Evolutionary conservation across 148 eudicot species (phyloP), one percentile per base, ranked within the genome.

Genomic region (Salicornia ramosissima): DNA sequence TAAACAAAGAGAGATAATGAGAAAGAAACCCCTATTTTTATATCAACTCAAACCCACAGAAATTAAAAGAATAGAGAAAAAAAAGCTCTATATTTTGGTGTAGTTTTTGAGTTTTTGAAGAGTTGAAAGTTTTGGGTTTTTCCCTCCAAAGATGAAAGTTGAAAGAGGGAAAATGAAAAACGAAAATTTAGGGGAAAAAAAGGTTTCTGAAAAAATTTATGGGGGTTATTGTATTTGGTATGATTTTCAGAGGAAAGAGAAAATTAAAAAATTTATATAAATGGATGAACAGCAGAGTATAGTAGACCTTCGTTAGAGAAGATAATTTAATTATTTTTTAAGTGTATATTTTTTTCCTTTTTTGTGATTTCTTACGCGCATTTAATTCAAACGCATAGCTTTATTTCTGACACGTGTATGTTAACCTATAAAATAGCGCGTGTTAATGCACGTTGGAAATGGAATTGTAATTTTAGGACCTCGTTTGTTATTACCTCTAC

Each of bases 141-240:
- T 74, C 77, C 77, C 77, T 74, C 71, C 77, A 74, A 67, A 66
- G 70, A 42, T 21, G 33, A 54, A 64, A 14, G 46, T 7, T 36
- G 46, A 1, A 65, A 72, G 69, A 64, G 69, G 52, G 24, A 30
- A 65, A 55, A 40, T 52, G 69, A 64, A 53, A 39, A 50, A 51
- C 18, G 10, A 21, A 19, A 39, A 39, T 10, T 36, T 62, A 1
- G 14, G 25, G 40, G 22, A 34, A 22, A 24, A 40, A 40, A 36
- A 62, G 1, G 50, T 11, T 63, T 63, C n/a, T 24, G 50, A 42
- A 63, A 60, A 53, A 22, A 21, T 43, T 22, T 15, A 42, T 63
- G 67, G 67, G n/a, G n/a, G n/a, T n/a, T n/a, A n/a, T n/a, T 25
- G 67, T 42, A 63, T 63, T 63, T 30, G 50, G 51, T 40, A 49